Percentiles rank a stretch among this genome's conserved stretches.
Conservation (phyloP, 2,329 filamentous ascomycete species). For the Trichoderma polysporum region DNA sequence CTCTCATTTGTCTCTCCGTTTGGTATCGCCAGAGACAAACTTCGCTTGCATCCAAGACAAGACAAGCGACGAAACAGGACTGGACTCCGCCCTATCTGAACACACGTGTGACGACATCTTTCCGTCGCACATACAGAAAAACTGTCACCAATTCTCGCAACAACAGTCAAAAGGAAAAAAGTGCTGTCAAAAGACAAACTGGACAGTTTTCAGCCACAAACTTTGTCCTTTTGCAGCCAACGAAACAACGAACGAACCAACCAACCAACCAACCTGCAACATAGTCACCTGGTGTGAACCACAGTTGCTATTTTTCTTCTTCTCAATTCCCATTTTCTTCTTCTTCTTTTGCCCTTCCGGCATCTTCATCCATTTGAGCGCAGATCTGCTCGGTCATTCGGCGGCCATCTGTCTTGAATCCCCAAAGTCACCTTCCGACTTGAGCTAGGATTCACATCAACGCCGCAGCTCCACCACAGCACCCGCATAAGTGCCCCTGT, state of each 20-base stretch:
- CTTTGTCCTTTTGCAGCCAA: neutral
- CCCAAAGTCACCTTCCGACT: conserved; percentile 21
- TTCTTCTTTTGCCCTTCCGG: neutral
- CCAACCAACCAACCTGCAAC: neutral
- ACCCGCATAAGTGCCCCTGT: conserved; percentile 8
- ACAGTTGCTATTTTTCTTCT: neutral
- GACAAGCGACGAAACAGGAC: conserved; percentile 4
- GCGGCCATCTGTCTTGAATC: neutral
- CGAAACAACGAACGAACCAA: neutral
- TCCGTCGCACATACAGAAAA: neutral
- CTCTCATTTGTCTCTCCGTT: neutral
- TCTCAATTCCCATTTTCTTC: neutral
- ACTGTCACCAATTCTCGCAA: neutral
- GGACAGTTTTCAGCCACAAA: neutral
- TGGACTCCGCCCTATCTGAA: conserved; percentile 8
- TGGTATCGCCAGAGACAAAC: conserved; percentile 2
- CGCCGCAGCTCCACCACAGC: neutral
- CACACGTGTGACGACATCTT: conserved; percentile 14
- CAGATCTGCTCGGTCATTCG: conserved; percentile 9
- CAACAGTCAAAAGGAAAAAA: neutral
- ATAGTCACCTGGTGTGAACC: conserved; percentile 16
- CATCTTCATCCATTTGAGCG: neutral
- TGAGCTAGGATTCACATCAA: conserved; percentile 21
- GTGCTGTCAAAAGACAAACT: neutral
- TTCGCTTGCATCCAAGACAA: conserved; percentile 4